phyloP scores from a whole-genome alignment of 495 filamentous ascomycete genomes.

The Penicillium goetzii region DNA sequence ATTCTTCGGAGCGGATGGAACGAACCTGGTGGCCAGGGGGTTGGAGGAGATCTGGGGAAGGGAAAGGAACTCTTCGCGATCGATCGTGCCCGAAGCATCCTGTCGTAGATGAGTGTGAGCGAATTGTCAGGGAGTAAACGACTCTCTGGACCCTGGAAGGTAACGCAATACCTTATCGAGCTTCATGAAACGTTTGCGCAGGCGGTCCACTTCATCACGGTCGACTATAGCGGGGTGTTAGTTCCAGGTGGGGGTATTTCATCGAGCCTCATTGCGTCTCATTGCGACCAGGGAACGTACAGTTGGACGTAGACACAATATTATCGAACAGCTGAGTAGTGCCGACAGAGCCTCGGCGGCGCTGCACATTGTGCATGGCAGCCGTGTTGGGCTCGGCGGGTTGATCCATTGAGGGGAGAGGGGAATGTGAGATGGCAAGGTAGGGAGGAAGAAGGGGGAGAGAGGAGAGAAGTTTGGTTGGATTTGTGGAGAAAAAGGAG shows the following conservation, averaged over 20 bases:
- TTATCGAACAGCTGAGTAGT: conserved; percentile 88
- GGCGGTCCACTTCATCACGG: conserved; percentile 90
- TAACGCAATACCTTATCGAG: conserved; percentile 77
- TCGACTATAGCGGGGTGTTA: conserved; percentile 68
- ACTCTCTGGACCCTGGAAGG: not conserved
- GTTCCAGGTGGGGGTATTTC: conserved; percentile 7
- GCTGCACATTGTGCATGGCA: conserved; percentile 53
- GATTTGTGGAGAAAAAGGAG: not conserved
- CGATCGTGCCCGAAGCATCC: conserved; percentile 98
- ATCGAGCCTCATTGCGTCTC: not conserved
- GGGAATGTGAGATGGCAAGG: conserved; percentile 6
- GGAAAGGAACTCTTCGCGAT: conserved; percentile 97
- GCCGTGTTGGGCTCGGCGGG: conserved; percentile 50
- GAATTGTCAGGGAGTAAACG: not conserved
- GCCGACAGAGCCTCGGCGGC: conserved; percentile 66
- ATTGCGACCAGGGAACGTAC: conserved; percentile 53
- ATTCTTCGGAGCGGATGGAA: conserved; percentile 1
- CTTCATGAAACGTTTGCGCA: conserved; percentile 98
- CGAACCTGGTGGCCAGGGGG: conserved; percentile 88
- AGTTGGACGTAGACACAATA: conserved; percentile 96
- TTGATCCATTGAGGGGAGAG: conserved; percentile 38
- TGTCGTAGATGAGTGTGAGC: conserved; percentile 38
- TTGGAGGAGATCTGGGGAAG: conserved; percentile 98
- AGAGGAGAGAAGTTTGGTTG: conserved; percentile 10
- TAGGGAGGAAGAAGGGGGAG: not conserved